These are phyloP conservation scores for Lactifluus hygrophoroides DNA, from an alignment of 768 basidiomycete species.

Conservation along the genomic window DNA sequence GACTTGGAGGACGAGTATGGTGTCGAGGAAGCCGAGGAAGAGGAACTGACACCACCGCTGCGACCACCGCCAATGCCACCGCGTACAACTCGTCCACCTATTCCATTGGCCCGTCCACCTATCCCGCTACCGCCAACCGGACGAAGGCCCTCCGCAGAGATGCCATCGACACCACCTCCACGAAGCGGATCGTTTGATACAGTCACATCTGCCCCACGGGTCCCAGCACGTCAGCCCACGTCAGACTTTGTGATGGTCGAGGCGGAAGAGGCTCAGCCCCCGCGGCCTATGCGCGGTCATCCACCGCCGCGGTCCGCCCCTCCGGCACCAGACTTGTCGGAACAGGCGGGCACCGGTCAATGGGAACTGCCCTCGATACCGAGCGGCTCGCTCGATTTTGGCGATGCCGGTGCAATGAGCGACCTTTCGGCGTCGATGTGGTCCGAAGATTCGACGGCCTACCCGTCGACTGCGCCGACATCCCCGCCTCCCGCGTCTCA, in stretches of 20 bases:
- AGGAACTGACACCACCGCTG: constrained; percentile 40
- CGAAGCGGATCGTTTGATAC: constrained; percentile 15
- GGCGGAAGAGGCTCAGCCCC: constrained; percentile 27
- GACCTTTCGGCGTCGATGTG: constrained; percentile 49
- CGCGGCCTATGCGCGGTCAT: constrained; percentile 38
- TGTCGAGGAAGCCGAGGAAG: constrained; percentile 26
- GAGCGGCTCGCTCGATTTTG: constrained; percentile 45
- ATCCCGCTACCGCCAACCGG: constrained; percentile 5
- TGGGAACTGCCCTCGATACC: constrained; percentile 64
- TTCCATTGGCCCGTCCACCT: constrained; percentile 20
- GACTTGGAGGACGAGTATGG: constrained; percentile 32
- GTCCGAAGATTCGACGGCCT: constrained; percentile 47
- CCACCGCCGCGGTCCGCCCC: constrained; percentile 29
- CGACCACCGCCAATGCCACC: constrained; percentile 40
- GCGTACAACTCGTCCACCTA: constrained; percentile 23
- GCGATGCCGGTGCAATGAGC: constrained; percentile 28
- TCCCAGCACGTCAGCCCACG: constrained; percentile 26
- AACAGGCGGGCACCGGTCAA: constrained; percentile 35
- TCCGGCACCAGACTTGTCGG: constrained; percentile 27
- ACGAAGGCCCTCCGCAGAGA: constrained; percentile 1
- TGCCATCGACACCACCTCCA: constrained; percentile 4
- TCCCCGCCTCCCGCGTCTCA: constrained; percentile 23
- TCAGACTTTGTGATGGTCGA: constrained; percentile 31
- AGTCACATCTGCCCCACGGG: constrained; percentile 21
- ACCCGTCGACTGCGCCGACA: constrained; percentile 25